phyloP scores from a whole-genome alignment of 2,329 filamentous ascomycete species.

The Penicillium italicum region DNA sequence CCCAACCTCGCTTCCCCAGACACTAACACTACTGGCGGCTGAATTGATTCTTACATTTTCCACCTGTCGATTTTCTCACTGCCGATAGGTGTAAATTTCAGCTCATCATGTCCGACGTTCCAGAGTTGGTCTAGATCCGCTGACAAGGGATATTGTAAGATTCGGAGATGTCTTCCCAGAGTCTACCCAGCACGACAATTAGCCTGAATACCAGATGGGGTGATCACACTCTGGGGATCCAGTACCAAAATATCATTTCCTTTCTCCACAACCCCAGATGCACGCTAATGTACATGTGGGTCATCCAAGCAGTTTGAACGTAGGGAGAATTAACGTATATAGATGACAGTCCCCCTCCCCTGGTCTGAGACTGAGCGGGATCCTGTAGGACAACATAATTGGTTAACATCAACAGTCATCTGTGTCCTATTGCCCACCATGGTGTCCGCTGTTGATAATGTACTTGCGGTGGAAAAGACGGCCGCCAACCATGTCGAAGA shows the following conservation, averaged over 20 bases:
- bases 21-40: conserved; percentile 2
- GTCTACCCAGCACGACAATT: neutral
- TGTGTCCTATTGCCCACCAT: neutral
- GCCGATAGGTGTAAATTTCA: conserved; percentile 20
- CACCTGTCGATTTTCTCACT: neutral
- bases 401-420: neutral
- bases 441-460: conserved; percentile 10
- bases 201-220: conserved; percentile 14
- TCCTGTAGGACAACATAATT: neutral
- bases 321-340: conserved; percentile 5
- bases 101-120: conserved; percentile 2
- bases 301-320: neutral
- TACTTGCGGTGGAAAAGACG: conserved; percentile 23
- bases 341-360: neutral
- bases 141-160: neutral
- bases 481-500: conserved; percentile 28
- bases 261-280: conserved; percentile 13
- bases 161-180: neutral
- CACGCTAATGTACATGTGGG: conserved; percentile 5
- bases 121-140: conserved; percentile 4
- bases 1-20: conserved; percentile 15
- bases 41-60: neutral
- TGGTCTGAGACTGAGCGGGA: neutral
- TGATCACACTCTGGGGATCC: neutral
- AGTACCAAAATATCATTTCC: neutral